Evolutionary conservation across 805 yeast genomes (phyloP), one percentile per base, ranked within the genome.

Genomic region (Saccharomycopsis sp.): DNA sequence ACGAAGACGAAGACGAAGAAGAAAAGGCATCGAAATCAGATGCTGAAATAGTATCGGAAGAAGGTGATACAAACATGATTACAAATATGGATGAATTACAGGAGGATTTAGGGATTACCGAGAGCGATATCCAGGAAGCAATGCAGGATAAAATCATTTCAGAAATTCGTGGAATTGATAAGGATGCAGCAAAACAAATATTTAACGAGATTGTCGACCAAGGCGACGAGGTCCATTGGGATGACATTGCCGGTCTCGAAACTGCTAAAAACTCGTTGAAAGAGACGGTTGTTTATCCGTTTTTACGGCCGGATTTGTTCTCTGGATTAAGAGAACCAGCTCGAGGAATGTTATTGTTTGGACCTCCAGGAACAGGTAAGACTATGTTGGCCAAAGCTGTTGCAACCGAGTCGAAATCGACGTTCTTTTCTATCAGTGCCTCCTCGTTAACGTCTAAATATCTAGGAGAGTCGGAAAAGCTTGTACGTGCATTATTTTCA

Each of bases 281-380:
- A 70, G 99, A 93, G 69, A 88, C 98, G 0, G 98, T 93, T 2
- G 98, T 94, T 14, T 93, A 94, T 69, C 99, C 99, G 23, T 92
- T 93, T 68, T 73, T 94, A 64, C 78, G 99, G 53, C 99, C 98
- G 0, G 98, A 94, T 71, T 76, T 93, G 62, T 94, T 93, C 68
- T 81, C 84, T 60, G 98, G 98, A 1, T 75, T 94, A 60, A 78
- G 98, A 64, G 98, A 92, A 72, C 99, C 99, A 0, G 94, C 96
- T 0, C 75, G 97, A 65, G 99, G 99, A 2, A 92, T 93, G 97
- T 76, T 93, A 25, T 73, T 93, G 52, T 93, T 93, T 73, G 99
- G 99, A 0, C 99, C 99, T 0, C 98, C 99, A 0, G 99, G 99
- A 5, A 93, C 99, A 0, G 99, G 99, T 60, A 93, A 93, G 67